Evolutionary conservation across 2,329 filamentous ascomycete species (phyloP), one percentile per base, ranked within the genome.

Genomic region (Gnomoniopsis smithogilvyi): DNA sequence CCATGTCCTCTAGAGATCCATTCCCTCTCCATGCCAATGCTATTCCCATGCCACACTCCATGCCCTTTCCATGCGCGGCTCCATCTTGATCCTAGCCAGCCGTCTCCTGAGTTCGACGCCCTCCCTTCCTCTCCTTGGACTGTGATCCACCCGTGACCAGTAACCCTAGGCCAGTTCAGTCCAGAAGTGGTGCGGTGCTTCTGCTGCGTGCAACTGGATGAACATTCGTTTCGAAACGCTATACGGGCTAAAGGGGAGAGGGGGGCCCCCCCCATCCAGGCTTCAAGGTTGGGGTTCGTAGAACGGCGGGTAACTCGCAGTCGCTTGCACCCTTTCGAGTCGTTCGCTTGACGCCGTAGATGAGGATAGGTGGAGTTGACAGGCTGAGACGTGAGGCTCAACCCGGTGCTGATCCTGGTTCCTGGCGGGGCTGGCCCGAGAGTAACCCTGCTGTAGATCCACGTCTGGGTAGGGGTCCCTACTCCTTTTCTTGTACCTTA

Each of bases 161-260:
- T 8, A 30, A 30, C 26, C 26, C 26, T 8, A 30, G 26, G 26
- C n/a, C 19, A 46, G n/a, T n/a, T 19, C 15, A 6, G 26, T 45
- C 24, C 24, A n/a, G n/a, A n/a, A n/a, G 51, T 17, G 24, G 10
- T 24, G 22, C 14, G 26, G 26, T 54, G 41, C 8, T 22, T 43
- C n/a, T 54, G 38, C 15, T 58, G 55, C 48, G 51, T 41, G 38
- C 6, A 6, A 3, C 38, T 41, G 6, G 38, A n/a, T 6, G 3
- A 41, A n/a, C 43, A 33, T 24, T 49, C 51, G 60, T 60, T 62
- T 62, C 60, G 53, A 62, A 62, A 56, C 53, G 51, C 57, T 17
- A 48, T 46, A 14, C 12, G 38, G 34, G 15, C 10, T 38, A 38
- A 8, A n/a, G n/a, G n/a, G n/a, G n/a, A n/a, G n/a, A n/a, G n/a